These are phyloP conservation scores for Dryas integrifolia DNA, from an alignment of 331 rosid genomes.

Conservation along the genomic window DNA sequence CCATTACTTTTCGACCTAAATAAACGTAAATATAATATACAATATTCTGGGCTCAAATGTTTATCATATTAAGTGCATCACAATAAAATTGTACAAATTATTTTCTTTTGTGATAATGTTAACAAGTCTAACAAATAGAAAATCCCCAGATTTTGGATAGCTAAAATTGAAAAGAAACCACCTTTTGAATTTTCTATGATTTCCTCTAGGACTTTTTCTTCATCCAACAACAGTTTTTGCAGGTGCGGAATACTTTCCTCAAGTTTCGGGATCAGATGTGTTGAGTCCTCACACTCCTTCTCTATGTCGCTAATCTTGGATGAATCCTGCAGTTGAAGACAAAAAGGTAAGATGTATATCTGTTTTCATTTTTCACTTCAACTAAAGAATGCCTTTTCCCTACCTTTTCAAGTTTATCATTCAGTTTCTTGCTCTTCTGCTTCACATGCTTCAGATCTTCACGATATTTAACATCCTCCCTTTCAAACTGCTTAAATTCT, in stretches of 20 bases:
- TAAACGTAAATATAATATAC: background rate
- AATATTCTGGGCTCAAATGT: background rate
- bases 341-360: constrained; percentile 25
- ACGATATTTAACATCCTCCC: constrained; percentile 85
- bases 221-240: constrained; percentile 69
- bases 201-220: constrained; percentile 77
- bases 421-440: constrained; percentile 83
- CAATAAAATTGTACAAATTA: background rate
- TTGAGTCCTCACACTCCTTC: constrained; percentile 77
- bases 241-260: constrained; percentile 68
- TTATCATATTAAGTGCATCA: background rate
- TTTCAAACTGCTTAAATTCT: constrained; percentile 88
- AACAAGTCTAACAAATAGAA: background rate
- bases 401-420: constrained; percentile 85
- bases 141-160: constrained; percentile 10
- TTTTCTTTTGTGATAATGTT: background rate
- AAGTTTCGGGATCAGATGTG: constrained; percentile 66
- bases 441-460: constrained; percentile 83
- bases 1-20: background rate
- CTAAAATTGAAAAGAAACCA: constrained; percentile 21
- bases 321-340: constrained; percentile 60
- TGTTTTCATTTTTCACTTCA: background rate
- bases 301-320: constrained; percentile 46
- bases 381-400: constrained; percentile 23
- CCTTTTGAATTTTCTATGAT: constrained; percentile 78